Percentiles rank a stretch among this genome's conserved stretches.
Conservation (phyloP, 805 yeast genomes). For the Ogataea ramenticola region DNA sequence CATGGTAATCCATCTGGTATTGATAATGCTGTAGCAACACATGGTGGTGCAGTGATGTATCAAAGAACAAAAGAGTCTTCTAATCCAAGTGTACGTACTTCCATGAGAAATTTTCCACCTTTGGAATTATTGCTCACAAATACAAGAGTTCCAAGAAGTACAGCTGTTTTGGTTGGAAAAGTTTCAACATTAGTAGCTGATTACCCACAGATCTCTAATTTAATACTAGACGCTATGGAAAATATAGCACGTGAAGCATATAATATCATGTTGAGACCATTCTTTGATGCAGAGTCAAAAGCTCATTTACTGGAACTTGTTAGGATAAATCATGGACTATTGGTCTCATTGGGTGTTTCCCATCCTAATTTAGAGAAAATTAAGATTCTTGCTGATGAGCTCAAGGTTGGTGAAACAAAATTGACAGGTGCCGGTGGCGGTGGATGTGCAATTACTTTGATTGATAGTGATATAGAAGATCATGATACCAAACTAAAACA, state of each 20-base stretch:
- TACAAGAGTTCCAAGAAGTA: slow-evolving; percentile 80
- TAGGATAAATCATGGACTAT: slow-evolving; percentile 78
- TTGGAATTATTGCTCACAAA: slow-evolving; percentile 72
- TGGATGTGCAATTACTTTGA: slow-evolving; percentile 90
- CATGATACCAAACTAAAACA: slow-evolving; percentile 25
- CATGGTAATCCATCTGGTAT: slow-evolving; percentile 97
- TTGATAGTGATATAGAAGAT: slow-evolving; percentile 39
- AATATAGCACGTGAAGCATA: slow-evolving; percentile 68
- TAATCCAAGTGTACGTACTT: slow-evolving; percentile 54
- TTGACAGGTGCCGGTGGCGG: slow-evolving; percentile 99
- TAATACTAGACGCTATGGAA: slow-evolving; percentile 72
- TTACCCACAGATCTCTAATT: slow-evolving; percentile 46
- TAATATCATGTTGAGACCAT: slow-evolving; percentile 48
- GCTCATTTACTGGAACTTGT: slow-evolving; percentile 52
- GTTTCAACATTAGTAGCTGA: slow-evolving; percentile 52
- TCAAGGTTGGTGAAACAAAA: slow-evolving; percentile 77
- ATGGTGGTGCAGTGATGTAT: slow-evolving; percentile 92
- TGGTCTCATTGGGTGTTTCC: slow-evolving; percentile 82
- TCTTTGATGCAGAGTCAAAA: slow-evolving; percentile 34
- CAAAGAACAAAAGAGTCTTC: slow-evolving; percentile 57
- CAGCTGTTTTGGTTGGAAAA: slow-evolving; percentile 73
- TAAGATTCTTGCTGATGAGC: slow-evolving; percentile 54
- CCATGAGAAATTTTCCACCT: slow-evolving; percentile 68
- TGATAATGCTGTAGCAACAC: slow-evolving; percentile 92
- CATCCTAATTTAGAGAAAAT: slow-evolving; percentile 86